Evolutionary conservation across 805 yeast species (phyloP).

Genomic region (Aciculoconidium aculeatum): DNA sequence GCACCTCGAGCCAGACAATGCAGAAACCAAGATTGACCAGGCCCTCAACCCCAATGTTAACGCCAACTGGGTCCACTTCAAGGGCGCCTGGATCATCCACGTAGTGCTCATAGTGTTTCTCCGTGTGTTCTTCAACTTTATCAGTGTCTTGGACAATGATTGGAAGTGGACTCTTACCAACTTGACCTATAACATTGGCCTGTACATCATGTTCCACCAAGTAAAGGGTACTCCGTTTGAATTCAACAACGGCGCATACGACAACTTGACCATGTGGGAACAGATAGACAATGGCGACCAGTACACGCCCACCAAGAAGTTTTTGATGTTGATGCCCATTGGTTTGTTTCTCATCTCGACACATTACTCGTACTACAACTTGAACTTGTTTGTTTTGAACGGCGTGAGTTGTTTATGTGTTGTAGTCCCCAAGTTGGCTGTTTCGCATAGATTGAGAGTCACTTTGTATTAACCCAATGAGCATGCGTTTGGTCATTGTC

Average conservation of each 20-base stretch:
- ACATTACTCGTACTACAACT: constrained; percentile 83
- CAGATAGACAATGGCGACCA: constrained; percentile 94
- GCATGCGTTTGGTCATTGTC: too few relatives aligned
- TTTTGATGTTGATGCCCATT: constrained; percentile 88
- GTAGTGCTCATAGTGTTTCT: constrained; percentile 72
- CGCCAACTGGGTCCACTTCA: constrained; percentile 93
- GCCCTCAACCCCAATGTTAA: constrained; percentile 82
- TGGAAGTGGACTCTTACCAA: constrained; percentile 94
- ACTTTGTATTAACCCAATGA: constrained; percentile 26
- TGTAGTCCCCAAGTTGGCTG: constrained; percentile 87
- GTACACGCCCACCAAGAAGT: constrained; percentile 94
- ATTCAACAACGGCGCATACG: constrained; percentile 94
- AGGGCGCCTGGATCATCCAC: constrained; percentile 96
- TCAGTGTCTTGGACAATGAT: constrained; percentile 77
- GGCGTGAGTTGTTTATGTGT: constrained; percentile 77
- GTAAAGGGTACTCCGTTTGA: constrained; percentile 97
- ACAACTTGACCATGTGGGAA: constrained; percentile 97
- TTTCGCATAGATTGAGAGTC: constrained; percentile 72
- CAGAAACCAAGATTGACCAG: constrained; percentile 90
- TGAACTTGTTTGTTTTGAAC: constrained; percentile 72
- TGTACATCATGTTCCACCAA: constrained; percentile 93
- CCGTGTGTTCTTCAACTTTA: constrained; percentile 69
- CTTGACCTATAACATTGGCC: constrained; percentile 81
- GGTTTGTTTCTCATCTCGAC: constrained; percentile 79
- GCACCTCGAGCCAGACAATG: constrained; percentile 87